These are phyloP conservation scores for Phylloporus sp. DNA, from an alignment of 768 basidiomycete species.

Conservation along the genomic window DNA sequence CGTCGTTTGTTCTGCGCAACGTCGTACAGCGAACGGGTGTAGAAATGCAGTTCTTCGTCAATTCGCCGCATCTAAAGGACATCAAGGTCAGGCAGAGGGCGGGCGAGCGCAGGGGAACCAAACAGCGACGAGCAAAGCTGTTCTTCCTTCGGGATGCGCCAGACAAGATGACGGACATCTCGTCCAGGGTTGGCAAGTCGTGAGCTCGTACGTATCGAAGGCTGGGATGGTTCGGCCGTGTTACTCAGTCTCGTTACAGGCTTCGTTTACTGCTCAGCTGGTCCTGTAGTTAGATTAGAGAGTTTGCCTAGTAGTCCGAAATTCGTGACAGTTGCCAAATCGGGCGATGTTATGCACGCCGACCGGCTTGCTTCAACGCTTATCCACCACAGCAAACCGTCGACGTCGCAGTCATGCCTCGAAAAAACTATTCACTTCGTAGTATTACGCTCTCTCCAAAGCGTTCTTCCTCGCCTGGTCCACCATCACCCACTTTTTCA, in stretches of 20 bases:
- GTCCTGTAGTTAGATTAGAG: neutral
- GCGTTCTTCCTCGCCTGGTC: conserved; percentile 46
- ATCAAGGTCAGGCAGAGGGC: conserved; percentile 74
- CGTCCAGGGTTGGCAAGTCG: conserved; percentile 38
- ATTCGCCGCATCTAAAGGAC: conserved; percentile 82
- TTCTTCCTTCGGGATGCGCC: conserved; percentile 80
- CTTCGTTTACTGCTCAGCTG: neutral
- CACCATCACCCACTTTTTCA: conserved; percentile 82
- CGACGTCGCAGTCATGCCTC: conserved; percentile 37
- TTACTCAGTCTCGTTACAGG: conserved; percentile 8
- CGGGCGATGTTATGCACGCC: too few relatives aligned
- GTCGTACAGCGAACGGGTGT: conserved; percentile 88
- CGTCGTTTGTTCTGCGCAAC: conserved; percentile 85
- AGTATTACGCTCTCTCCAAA: conserved; percentile 45
- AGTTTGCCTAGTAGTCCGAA: conserved; percentile 8
- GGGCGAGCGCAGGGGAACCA: conserved; percentile 40
- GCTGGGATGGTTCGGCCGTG: neutral
- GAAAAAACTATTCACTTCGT: conserved; percentile 53
- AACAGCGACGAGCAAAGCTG: conserved; percentile 70
- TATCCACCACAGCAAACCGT: conserved; percentile 15
- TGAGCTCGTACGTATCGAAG: conserved; percentile 18
- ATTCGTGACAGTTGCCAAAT: too few relatives aligned
- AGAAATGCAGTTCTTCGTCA: conserved; percentile 87
- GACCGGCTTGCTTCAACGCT: conserved; percentile 10
- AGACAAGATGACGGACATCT: conserved; percentile 77